Base-by-base conservation (phyloP, 176 grass and related monocot genomes). In the Musa acuminata region DNA sequence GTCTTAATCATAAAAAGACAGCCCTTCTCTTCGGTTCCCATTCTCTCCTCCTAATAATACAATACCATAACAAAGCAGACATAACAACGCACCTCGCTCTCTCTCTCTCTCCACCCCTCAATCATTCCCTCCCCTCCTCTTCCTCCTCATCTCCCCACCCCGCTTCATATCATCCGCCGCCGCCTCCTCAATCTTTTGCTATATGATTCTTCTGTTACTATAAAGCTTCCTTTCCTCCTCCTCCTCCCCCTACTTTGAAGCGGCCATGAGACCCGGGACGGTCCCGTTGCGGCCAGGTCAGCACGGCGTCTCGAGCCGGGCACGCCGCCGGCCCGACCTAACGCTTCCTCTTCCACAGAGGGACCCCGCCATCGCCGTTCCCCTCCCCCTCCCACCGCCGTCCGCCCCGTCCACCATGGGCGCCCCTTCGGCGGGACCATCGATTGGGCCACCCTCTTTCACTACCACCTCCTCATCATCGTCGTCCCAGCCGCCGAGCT, bases 251-350 rank as follows among this genome's bases (percentile, higher is more conserved):
- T 49, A 11, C 14, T 69, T 29, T 1, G 12, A 49, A 17, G 27
- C 29, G 48, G 67, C 67, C 29, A 69, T 69, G 67, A 69, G 35
- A 69, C 27, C 29, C 67, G 67, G 67, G 16, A 24, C 27, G 29
- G 29, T 16, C 10, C 66, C 66, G 13, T 17, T 49, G 3, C 66
- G 26, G 67, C 67, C 16, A 17, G 13, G 3, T 17, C 10, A 21
- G 20, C 57, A 14, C 57, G 57, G 57, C 57, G 20, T n/a, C 35
- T 11, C 67, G 26, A 69, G 48, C 67, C 67, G 67, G 26, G 35
- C 29, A 8, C 67, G 67, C 26, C 67, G 67, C 12, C 67, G 67
- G 67, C 67, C 67, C 26, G 67, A 69, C 67, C 67, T 69, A 16
- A 69, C 67, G 13, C 67, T 69, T 29, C 67, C 67, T 13, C 67